phyloP scores from a whole-genome alignment of 495 filamentous ascomycete genomes.

The Penicillium goetzii region DNA sequence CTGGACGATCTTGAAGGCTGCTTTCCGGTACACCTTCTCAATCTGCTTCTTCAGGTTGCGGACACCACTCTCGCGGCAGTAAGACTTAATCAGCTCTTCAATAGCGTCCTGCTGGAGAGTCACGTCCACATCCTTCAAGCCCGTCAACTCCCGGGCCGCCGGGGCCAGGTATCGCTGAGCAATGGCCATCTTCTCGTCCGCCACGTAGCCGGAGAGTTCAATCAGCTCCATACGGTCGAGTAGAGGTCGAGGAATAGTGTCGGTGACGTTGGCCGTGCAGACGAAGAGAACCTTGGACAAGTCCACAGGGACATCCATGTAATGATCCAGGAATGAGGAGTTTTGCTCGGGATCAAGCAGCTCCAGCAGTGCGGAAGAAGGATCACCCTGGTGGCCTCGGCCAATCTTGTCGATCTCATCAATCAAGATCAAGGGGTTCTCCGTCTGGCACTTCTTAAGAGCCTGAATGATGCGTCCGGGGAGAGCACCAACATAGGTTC shows the following conservation, averaged over 20 bases:
- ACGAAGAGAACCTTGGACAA: conserved; percentile 98
- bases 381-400: conserved; percentile 92
- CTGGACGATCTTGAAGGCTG: conserved; percentile 94
- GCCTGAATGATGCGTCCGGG: conserved; percentile 98
- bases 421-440: conserved; percentile 95
- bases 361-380: conserved; percentile 91
- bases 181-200: conserved; percentile 99
- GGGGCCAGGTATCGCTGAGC: conserved; percentile 91
- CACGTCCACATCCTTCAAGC: conserved; percentile 89
- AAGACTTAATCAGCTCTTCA: conserved; percentile 95
- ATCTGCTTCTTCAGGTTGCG: conserved; percentile 99
- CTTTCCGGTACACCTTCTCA: conserved; percentile 98
- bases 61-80: conserved; percentile 95
- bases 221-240: conserved; percentile 99
- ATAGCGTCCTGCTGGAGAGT: conserved; percentile 81
- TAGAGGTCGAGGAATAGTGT: conserved; percentile 94
- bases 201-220: conserved; percentile 93
- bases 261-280: conserved; percentile 98
- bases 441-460: conserved; percentile 98
- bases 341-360: conserved; percentile 98
- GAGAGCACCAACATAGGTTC: conserved; percentile 95
- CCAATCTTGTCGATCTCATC: conserved; percentile 99
- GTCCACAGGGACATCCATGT: conserved; percentile 98
- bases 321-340: conserved; percentile 95
- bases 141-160: conserved; percentile 85